Percentiles rank a stretch among this genome's conserved stretches.
phyloP scores from a whole-genome alignment of 306 rosid species.

The Nissolia schottii region DNA sequence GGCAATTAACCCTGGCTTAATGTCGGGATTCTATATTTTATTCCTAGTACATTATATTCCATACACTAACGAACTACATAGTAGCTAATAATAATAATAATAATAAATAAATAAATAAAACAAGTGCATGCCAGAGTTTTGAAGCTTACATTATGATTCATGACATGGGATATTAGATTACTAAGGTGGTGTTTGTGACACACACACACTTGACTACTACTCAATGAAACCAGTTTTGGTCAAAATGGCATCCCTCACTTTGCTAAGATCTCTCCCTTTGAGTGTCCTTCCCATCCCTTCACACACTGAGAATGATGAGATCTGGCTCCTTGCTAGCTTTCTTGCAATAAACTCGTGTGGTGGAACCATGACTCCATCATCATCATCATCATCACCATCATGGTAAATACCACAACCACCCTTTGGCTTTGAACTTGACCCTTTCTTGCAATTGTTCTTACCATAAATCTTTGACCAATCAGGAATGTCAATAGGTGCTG shows the following conservation, averaged over 20 bases:
- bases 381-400: slow-evolving; percentile 30
- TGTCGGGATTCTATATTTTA: not conserved
- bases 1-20: slow-evolving; percentile 29
- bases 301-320: slow-evolving; percentile 87
- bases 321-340: slow-evolving; percentile 80
- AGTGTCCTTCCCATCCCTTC: slow-evolving; percentile 91
- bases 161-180: not conserved
- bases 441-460: slow-evolving; percentile 29
- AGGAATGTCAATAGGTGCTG: slow-evolving; percentile 73
- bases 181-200: not conserved
- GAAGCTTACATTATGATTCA: slow-evolving; percentile 5
- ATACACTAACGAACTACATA: not conserved
- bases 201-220: slow-evolving; percentile 27
- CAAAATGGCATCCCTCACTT: slow-evolving; percentile 75
- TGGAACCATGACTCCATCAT: slow-evolving; percentile 62
- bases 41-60: not conserved
- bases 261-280: slow-evolving; percentile 97
- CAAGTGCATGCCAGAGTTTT: slow-evolving; percentile 27
- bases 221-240: slow-evolving; percentile 91
- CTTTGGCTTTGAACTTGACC: slow-evolving; percentile 4
- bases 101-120: too few species aligned
- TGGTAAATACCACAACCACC: not conserved
- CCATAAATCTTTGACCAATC: slow-evolving; percentile 92
- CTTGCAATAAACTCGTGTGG: slow-evolving; percentile 97
- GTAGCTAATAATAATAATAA: not conserved